phyloP scores from a whole-genome alignment of 495 filamentous ascomycete species.

The Penicillium nucicola region DNA sequence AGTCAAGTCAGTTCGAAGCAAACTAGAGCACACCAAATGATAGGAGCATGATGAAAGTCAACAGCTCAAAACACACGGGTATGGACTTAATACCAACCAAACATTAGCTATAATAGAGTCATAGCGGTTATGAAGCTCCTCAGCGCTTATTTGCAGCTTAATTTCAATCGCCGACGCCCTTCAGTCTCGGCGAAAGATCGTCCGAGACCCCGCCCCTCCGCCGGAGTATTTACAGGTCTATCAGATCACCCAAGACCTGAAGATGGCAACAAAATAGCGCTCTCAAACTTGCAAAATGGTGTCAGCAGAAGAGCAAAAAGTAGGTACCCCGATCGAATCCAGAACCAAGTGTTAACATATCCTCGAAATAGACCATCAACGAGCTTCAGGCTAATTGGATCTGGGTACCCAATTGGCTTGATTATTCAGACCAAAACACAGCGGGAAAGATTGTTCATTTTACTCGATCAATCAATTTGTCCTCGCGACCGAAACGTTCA shows the following conservation, averaged over 20 bases:
- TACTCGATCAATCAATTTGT: conserved; percentile 17
- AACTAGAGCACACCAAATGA: too few relatives aligned
- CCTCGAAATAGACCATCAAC: conserved; percentile 25
- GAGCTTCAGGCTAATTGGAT: conserved; percentile 36
- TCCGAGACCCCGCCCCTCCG: background rate
- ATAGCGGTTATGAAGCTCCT: conserved; percentile 5
- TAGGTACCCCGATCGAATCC: background rate
- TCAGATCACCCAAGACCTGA: background rate
- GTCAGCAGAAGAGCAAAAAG: background rate
- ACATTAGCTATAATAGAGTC: too few relatives aligned
- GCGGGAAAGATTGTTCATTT: conserved; percentile 31
- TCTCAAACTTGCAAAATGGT: background rate
- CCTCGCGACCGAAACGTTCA: conserved; percentile 3
- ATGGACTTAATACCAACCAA: too few relatives aligned
- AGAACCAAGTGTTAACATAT: background rate
- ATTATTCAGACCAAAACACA: conserved; percentile 26
- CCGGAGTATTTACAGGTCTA: background rate
- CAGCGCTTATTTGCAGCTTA: background rate
- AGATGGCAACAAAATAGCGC: background rate
- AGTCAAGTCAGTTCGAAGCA: too few relatives aligned
- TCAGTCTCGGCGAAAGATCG: background rate
- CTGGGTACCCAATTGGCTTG: conserved; percentile 34
- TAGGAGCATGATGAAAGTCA: too few relatives aligned
- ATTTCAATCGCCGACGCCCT: background rate
- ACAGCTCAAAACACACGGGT: too few relatives aligned